These are phyloP conservation scores for Kluyveromyces aestuarii DNA, from an alignment of 805 yeast genomes.

Conservation along the genomic window DNA sequence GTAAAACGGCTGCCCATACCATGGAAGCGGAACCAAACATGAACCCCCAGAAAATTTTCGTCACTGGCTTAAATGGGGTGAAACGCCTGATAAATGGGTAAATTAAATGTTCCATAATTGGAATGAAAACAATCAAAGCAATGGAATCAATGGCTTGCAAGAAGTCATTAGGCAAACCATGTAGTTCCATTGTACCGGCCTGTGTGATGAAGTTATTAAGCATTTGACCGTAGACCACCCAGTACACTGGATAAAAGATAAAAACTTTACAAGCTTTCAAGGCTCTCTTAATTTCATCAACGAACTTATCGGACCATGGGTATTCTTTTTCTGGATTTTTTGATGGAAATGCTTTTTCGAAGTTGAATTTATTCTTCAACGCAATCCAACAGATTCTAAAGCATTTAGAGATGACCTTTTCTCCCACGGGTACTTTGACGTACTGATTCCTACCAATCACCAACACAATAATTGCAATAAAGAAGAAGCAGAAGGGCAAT, in stretches of 20 bases:
- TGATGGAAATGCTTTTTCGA: conserved; percentile 52
- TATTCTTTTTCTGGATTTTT: conserved; percentile 37
- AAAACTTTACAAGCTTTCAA: conserved; percentile 66
- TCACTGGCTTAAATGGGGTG: conserved; percentile 57
- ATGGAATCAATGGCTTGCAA: conserved; percentile 69
- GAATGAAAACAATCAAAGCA: conserved; percentile 69
- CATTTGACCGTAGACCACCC: conserved; percentile 71
- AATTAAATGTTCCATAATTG: conserved; percentile 52
- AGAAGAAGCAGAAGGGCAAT: conserved; percentile 62
- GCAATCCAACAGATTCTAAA: conserved; percentile 39
- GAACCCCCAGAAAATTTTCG: conserved; percentile 66
- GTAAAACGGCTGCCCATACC: conserved; percentile 71
- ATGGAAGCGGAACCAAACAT: conserved; percentile 54
- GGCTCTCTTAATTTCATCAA: conserved; percentile 62
- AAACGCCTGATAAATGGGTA: conserved; percentile 44
- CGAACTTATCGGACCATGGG: conserved; percentile 61
- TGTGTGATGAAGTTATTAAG: conserved; percentile 62
- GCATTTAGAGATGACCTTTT: conserved; percentile 48
- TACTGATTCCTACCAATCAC: conserved; percentile 45
- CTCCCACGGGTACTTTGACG: conserved; percentile 51
- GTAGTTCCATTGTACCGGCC: conserved; percentile 65
- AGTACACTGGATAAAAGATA: conserved; percentile 59
- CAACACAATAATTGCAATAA: conserved; percentile 46
- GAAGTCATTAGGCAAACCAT: conserved; percentile 74
- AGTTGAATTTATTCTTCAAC: conserved; percentile 38